phyloP scores from a whole-genome alignment of 1,284 basidiomycete genomes.

The Blastosporella zonata region DNA sequence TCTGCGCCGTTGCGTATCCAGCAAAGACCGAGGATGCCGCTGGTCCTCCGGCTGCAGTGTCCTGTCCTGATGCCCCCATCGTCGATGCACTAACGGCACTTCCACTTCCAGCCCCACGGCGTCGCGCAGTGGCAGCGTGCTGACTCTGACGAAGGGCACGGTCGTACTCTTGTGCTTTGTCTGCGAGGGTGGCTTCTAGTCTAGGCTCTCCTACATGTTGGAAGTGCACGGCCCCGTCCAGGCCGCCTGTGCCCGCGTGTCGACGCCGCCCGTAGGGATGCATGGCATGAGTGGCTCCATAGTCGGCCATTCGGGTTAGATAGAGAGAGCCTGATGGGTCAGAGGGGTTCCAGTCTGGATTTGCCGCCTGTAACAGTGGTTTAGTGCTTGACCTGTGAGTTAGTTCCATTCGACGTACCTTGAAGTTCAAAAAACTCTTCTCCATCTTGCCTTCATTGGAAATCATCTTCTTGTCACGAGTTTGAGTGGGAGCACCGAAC shows the following conservation, averaged over 20 bases:
- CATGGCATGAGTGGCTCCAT: slow-evolving; percentile 45
- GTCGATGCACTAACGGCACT: slow-evolving; percentile 34
- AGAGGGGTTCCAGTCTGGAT: slow-evolving; percentile 91
- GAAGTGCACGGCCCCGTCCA: slow-evolving; percentile 29
- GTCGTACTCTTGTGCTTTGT: slow-evolving; percentile 70
- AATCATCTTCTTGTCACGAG: slow-evolving; percentile 69
- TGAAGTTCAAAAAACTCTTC: slow-evolving; percentile 96
- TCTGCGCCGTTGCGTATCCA: slow-evolving; percentile 56
- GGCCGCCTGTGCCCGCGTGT: slow-evolving; percentile 23
- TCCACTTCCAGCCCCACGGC: slow-evolving; percentile 37
- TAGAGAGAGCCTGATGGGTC: slow-evolving; percentile 86
- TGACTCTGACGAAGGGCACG: slow-evolving; percentile 71
- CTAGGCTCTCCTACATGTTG: slow-evolving; percentile 26
- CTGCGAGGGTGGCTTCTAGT: slow-evolving; percentile 37
- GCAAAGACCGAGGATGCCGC: slow-evolving; percentile 46
- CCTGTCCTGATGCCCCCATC: slow-evolving; percentile 25
- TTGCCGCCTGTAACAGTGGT: slow-evolving; percentile 58
- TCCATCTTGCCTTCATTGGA: slow-evolving; percentile 97
- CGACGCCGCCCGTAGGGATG: slow-evolving; percentile 35
- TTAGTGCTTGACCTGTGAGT: neutral
- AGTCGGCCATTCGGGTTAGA: slow-evolving; percentile 77
- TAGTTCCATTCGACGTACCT: slow-evolving; percentile 39
- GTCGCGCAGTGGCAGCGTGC: slow-evolving; percentile 48
- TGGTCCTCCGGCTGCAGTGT: slow-evolving; percentile 18
- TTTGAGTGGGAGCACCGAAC: slow-evolving; percentile 75